A percentile compares a stretch with the other conserved stretches of the same genome.
Evolutionary conservation across 169 alveolate species (phyloP).

Genomic region (Eimeria acervulina): DNA sequence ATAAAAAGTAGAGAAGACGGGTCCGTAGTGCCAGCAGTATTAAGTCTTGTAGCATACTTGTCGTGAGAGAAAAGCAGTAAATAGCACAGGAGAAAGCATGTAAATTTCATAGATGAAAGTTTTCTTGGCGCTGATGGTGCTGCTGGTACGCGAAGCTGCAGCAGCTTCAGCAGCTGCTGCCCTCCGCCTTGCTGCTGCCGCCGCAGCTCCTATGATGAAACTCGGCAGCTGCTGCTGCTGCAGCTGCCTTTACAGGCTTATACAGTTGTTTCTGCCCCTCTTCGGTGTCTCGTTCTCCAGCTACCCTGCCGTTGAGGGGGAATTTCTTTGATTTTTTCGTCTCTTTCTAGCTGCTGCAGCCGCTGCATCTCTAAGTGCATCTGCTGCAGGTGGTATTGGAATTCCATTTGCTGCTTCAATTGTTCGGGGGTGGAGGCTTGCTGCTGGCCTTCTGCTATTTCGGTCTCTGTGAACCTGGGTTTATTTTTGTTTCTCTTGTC

Average conservation of each 20-base stretch:
- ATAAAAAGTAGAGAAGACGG: too few relatives aligned
- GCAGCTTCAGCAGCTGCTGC: background rate
- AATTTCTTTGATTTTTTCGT: background rate
- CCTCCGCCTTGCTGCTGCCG: background rate
- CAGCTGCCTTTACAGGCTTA: background rate
- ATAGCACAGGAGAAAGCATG: too few relatives aligned
- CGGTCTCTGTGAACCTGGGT: background rate
- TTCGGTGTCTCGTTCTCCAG: background rate
- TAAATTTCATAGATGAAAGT: too few relatives aligned
- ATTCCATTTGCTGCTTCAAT: background rate
- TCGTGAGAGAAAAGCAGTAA: too few relatives aligned
- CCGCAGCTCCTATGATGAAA: background rate
- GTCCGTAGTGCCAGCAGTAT: too few relatives aligned
- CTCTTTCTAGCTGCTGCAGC: background rate
- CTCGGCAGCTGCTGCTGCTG: background rate
- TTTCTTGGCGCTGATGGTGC: background rate
- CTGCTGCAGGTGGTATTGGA: background rate
- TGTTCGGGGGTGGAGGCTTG: background rate
- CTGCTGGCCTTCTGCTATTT: background rate
- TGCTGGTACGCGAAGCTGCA: background rate
- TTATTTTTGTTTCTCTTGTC: too few relatives aligned
- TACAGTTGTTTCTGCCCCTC: background rate
- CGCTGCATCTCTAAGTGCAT: constrained; percentile 3
- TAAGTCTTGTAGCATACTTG: too few relatives aligned
- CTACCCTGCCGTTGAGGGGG: background rate